Percentiles rank a stretch among this genome's conserved stretches.
These are phyloP conservation scores for Coffea humblotiana DNA, from an alignment of 305 asterid genomes.

Conservation along the genomic window DNA sequence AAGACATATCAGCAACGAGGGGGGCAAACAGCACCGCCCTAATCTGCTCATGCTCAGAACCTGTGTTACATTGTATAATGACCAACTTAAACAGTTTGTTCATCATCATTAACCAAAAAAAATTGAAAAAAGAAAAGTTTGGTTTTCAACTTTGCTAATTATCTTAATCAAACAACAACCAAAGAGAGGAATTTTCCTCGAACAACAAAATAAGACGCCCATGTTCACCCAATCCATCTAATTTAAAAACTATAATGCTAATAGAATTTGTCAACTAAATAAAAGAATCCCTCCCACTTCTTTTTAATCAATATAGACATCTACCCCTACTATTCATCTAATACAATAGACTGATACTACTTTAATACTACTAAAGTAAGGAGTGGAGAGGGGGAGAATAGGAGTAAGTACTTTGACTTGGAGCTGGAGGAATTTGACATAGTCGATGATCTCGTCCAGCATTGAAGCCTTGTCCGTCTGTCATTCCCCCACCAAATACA, in stretches of 20 bases:
- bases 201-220: constrained; percentile 1
- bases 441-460: constrained; percentile 95
- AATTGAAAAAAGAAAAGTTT: no score
- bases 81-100: background rate
- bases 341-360: background rate
- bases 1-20: constrained; percentile 58
- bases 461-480: constrained; percentile 97
- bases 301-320: background rate
- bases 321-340: background rate
- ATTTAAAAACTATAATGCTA: constrained; percentile 7
- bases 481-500: constrained; percentile 42
- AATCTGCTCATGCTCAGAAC: constrained; percentile 92
- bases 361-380: background rate
- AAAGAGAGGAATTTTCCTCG: background rate
- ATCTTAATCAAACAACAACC: background rate
- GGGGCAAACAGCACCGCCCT: constrained; percentile 90
- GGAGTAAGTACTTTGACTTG: constrained; percentile 74
- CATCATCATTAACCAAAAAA: no score
- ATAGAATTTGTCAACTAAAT: constrained; percentile 35
- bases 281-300: constrained; percentile 32
- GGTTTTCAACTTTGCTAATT: background rate
- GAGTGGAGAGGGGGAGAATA: constrained; percentile 14
- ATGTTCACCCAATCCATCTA: constrained; percentile 25
- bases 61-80: constrained; percentile 29
- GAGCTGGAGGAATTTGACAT: constrained; percentile 94